Evolutionary conservation across 2,329 filamentous ascomycete species (phyloP), one percentile per base, ranked within the genome.

Genomic region (Trichophyton simii): DNA sequence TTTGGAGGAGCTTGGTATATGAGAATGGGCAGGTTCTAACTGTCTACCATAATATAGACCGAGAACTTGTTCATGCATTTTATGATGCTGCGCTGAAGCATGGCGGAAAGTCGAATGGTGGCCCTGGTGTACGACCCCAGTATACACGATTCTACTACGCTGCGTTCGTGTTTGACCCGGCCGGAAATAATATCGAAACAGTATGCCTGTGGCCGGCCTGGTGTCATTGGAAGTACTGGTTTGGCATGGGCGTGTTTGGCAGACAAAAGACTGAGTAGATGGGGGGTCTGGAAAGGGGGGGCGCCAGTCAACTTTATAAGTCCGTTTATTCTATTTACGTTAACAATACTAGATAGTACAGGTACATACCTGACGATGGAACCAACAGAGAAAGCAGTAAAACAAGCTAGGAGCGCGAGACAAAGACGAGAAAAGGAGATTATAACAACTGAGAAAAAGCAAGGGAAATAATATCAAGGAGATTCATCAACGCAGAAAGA

Each of bases 131-230:
- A 11, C 69, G 79, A 48, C 62, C 72, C 3, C 68, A 78, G 13
- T 82, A 80, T 66, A 72, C 73, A 52, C 66, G 73, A 13, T 71
- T 72, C 4, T 82, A 82, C 67, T 83, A 81, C 59, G 80, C 68
- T 1, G 78, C 79, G 0, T 83, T 79, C 69, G 72, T 82, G 4
- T 67, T 75, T 46, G 80, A 82, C 65, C 78, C 79, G 1, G 69
- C 73, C 2, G 80, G 80, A 0, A 82, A 82, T 65, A 82, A 82
- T 64, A 75, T 82, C 52, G 80, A 82, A 69, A 74, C 74, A 59
- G 72, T 79, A 9, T 72, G 70, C 52, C 63, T 66, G 61, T 63
- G 58, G 63, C 61, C 63, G 31, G 63, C 62, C 58, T 61, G 62
- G 63, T 60, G 61, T 6, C 65, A 65, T 58, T 64, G 61, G 65